Evolutionary conservation across 116 monocot species (phyloP).

Genomic region (Dioscorea cayenensis): DNA sequence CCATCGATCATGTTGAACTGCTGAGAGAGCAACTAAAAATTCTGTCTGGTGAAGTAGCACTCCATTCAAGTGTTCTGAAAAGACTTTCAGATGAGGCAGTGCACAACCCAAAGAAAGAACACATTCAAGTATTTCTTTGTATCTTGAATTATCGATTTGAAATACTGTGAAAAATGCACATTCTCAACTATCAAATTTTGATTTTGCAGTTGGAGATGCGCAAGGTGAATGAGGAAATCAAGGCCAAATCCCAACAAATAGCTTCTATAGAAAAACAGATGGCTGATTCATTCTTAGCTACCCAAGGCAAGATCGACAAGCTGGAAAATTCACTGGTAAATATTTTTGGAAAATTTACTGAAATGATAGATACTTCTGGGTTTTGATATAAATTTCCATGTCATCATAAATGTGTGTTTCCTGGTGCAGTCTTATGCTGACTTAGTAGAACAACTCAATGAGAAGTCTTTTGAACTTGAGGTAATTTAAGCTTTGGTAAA

Average conservation of each 20-base stretch:
- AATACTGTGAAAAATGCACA: neutral
- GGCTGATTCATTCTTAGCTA: conserved; percentile 35
- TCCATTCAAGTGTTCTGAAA: conserved; percentile 67
- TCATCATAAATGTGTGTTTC: neutral
- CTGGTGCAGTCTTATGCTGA: conserved; percentile 61
- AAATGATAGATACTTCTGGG: neutral
- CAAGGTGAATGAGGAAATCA: conserved; percentile 67
- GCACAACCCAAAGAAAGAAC: conserved; percentile 59
- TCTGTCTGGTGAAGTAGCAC: conserved; percentile 81
- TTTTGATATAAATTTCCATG: neutral
- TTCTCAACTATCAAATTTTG: neutral
- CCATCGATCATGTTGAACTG: conserved; percentile 66
- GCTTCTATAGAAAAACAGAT: conserved; percentile 69
- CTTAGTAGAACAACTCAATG: conserved; percentile 71
- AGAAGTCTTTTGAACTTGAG: conserved; percentile 88
- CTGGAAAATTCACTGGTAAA: conserved; percentile 39
- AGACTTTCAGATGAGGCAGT: conserved; percentile 68
- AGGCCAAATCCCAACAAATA: conserved; percentile 60
- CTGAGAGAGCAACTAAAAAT: conserved; percentile 80
- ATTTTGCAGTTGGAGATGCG: conserved; percentile 67
- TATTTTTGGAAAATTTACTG: neutral
- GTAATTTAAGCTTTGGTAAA: conserved; percentile 15
- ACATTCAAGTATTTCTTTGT: conserved; percentile 48
- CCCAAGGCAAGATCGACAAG: conserved; percentile 38
- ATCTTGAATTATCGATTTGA: too few relatives aligned